Evolutionary conservation across 2,329 filamentous ascomycete species (phyloP), one percentile per base, ranked within the genome.

Genomic region (Pseudocercospora musae): DNA sequence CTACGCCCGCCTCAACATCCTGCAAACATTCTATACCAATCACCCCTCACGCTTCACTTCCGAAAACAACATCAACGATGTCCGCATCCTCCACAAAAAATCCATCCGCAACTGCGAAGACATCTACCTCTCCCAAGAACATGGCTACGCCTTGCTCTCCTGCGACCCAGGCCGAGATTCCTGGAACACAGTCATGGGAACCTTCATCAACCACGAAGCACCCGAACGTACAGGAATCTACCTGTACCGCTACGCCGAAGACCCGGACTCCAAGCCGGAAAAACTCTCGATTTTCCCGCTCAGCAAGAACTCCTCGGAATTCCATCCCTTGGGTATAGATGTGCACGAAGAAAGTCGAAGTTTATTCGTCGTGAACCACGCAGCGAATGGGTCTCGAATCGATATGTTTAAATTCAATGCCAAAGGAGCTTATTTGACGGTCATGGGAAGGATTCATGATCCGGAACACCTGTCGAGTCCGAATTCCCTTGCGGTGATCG

Each of bases 181-280:
- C 4, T 80, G 78, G 78, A 80, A 81, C 57, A 79, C 78, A 0
- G 78, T 80, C 10, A 79, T 80, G 78, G 70, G 75, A 27, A 68
- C 70, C 2, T 77, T 77, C 59, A 58, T 67, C 8, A 70, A 62
- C 60, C 58, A 44, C 21, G 48, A n/a, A 27, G 63, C 54, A 15
- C 64, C 46, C 62, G 44, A 63, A 33, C 64, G 70, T 13, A 75
- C 76, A 4, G 69, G 63, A 2, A 66, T 80, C n/a, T 79, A 75
- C 67, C 63, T 78, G 18, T 79, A 76, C 63, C 71, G 76, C 62
- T 79, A 79, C 65, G 59, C 70, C 5, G 69, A 70, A 13, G 62
- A 65, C 2, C 57, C 67, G 11, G 49, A 71, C 0, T 66, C 59
- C 2, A 27, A 64, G 15, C 69, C 68, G 13, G 62, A 68, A 4